Conservation (phyloP, 768 basidiomycete species). For the Fomitopsis pulvina region DNA sequence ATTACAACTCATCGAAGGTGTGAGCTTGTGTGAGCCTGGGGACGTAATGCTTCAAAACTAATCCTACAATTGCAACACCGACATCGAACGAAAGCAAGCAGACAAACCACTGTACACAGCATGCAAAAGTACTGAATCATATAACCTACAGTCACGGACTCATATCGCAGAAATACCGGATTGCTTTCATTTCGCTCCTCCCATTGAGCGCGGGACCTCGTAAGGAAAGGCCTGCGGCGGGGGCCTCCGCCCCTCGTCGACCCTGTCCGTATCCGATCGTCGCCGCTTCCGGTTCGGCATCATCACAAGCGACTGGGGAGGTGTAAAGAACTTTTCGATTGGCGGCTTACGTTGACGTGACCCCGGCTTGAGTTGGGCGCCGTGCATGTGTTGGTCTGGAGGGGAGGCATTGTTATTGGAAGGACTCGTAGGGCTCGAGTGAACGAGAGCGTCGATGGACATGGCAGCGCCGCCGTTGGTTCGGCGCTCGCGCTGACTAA, state of each 20-base stretch:
- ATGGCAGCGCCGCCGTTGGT: constrained; percentile 37
- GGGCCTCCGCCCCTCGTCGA: constrained; percentile 15
- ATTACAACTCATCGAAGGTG: too few relatives aligned
- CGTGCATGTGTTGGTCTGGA: constrained; percentile 2
- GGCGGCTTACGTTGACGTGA: constrained; percentile 24
- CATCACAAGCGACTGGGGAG: constrained; percentile 15
- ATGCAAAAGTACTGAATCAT: too few relatives aligned
- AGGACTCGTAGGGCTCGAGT: constrained; percentile 64
- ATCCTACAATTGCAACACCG: too few relatives aligned
- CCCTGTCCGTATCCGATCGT: constrained; percentile 15
- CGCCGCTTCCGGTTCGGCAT: constrained; percentile 18
- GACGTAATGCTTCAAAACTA: too few relatives aligned
- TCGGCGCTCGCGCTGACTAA: constrained; percentile 31
- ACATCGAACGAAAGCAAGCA: too few relatives aligned
- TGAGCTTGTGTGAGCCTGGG: too few relatives aligned
- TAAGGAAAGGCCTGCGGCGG: not conserved
- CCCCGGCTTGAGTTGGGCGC: constrained; percentile 4
- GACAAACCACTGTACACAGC: too few relatives aligned
- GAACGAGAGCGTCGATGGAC: constrained; percentile 61
- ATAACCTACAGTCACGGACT: too few relatives aligned
- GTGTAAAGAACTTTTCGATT: constrained; percentile 32
- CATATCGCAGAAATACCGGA: too few relatives aligned
- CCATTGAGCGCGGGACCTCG: too few relatives aligned
- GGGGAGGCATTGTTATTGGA: constrained; percentile 11
- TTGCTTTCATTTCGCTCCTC: too few relatives aligned